phyloP scores from a whole-genome alignment of 148 eudicot species.

The Diospyros kaki region DNA sequence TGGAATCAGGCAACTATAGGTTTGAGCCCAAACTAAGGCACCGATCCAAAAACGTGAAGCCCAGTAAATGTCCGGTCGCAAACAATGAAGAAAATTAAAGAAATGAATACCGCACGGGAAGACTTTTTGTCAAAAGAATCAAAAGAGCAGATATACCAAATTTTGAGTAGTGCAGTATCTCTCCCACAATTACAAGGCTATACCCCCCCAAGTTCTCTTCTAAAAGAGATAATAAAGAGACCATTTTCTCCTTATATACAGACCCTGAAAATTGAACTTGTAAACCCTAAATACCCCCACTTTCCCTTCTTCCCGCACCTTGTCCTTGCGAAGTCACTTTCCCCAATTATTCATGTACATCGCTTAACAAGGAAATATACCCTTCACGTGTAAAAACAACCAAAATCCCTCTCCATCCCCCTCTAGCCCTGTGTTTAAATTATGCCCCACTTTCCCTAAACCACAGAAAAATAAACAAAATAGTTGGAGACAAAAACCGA shows the following conservation, averaged over 20 bases:
- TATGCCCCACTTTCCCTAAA: neutral
- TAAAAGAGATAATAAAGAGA: neutral
- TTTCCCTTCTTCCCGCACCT: neutral
- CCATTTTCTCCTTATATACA: slow-evolving; percentile 5
- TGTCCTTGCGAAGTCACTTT: neutral
- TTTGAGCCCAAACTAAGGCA: too few species aligned
- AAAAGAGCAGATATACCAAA: neutral
- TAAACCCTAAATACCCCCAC: slow-evolving; percentile 7
- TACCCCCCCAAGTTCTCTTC: slow-evolving; percentile 8
- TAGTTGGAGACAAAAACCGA: neutral
- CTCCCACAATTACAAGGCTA: slow-evolving; percentile 17
- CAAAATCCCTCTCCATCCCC: neutral
- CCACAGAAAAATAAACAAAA: neutral
- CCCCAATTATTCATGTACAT: neutral
- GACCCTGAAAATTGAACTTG: slow-evolving; percentile 6
- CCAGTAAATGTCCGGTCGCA: too few species aligned
- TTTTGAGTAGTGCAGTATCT: neutral
- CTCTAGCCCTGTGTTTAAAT: neutral
- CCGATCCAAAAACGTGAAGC: too few species aligned
- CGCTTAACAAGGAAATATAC: slow-evolving; percentile 2
- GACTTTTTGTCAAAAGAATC: slow-evolving; percentile 3
- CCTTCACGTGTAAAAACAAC: neutral
- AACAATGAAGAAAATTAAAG: too few species aligned
- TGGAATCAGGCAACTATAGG: too few species aligned
- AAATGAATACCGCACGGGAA: neutral